Evolutionary conservation across 1,284 basidiomycete genomes (phyloP).

Genomic region (Boletus semigastroideus): DNA sequence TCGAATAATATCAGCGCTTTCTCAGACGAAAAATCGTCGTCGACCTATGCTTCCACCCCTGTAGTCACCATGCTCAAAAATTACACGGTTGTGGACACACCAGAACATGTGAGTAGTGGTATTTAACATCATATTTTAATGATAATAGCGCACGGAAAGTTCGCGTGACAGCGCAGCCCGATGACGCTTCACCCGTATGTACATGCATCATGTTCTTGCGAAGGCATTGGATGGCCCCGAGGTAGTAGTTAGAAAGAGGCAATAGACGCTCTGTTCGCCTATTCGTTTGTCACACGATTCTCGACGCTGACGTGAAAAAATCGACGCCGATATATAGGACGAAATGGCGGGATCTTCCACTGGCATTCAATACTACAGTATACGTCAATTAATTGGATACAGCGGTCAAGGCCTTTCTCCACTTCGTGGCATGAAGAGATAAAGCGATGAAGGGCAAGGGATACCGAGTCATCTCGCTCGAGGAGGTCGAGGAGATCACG

Average conservation of each 20-base stretch:
- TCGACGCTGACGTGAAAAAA: constrained; percentile 4
- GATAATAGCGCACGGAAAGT: constrained; percentile 51
- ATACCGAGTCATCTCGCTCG: no score
- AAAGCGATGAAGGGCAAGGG: no score
- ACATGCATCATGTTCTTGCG: constrained; percentile 72
- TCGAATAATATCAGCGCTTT: constrained; percentile 68
- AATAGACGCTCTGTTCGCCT: constrained; percentile 71
- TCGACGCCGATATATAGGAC: constrained; percentile 37
- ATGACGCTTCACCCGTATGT: constrained; percentile 76
- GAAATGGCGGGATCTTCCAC: constrained; percentile 47
- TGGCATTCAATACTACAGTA: not conserved
- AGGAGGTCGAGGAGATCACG: no score
- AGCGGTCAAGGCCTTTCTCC: constrained; percentile 37
- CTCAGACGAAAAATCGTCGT: constrained; percentile 50
- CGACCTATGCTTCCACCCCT: constrained; percentile 70
- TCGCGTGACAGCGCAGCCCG: constrained; percentile 75
- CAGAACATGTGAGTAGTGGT: constrained; percentile 49
- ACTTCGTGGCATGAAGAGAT: not conserved
- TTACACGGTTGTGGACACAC: constrained; percentile 45
- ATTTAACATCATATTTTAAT: not conserved
- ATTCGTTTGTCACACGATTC: not conserved
- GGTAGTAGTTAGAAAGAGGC: constrained; percentile 78
- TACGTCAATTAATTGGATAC: constrained; percentile 31
- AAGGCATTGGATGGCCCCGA: constrained; percentile 83
- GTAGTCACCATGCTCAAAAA: constrained; percentile 70